These are phyloP conservation scores for Venturia pyrina DNA, from an alignment of 2,329 filamentous ascomycete species.

Conservation along the genomic window DNA sequence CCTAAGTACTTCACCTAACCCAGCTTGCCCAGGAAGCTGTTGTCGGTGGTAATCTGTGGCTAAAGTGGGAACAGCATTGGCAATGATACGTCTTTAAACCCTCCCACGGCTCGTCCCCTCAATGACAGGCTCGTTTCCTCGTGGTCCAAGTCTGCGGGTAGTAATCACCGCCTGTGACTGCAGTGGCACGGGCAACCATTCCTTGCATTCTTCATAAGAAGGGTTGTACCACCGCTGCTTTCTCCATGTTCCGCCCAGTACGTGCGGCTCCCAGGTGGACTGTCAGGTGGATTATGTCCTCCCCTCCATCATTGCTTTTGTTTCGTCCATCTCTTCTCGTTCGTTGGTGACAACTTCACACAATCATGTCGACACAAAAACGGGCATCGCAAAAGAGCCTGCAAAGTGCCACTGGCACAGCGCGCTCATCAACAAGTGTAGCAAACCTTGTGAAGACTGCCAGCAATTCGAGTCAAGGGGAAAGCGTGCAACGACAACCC, in stretches of 20 bases:
- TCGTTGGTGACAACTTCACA: background rate
- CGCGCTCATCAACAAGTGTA: background rate
- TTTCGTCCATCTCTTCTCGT: background rate
- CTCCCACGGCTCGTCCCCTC: background rate
- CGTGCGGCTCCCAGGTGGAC: background rate
- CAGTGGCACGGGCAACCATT: background rate
- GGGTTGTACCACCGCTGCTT: background rate
- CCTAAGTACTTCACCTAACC: background rate
- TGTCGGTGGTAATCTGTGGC: background rate
- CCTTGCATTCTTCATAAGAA: slow-evolving; percentile 1
- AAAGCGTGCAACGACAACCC: background rate
- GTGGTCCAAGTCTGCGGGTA: background rate
- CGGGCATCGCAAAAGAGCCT: background rate
- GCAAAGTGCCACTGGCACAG: background rate
- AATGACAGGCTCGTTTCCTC: background rate
- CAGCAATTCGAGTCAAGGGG: background rate
- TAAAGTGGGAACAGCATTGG: background rate
- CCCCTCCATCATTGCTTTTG: background rate
- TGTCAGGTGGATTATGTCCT: background rate
- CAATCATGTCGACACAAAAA: background rate
- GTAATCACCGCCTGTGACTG: background rate
- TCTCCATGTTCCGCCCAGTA: background rate
- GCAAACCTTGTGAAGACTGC: background rate
- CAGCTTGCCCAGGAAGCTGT: background rate
- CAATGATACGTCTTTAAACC: background rate